phyloP scores from a whole-genome alignment of 139 green algal genomes.

The Tetratostichococcus sp. region DNA sequence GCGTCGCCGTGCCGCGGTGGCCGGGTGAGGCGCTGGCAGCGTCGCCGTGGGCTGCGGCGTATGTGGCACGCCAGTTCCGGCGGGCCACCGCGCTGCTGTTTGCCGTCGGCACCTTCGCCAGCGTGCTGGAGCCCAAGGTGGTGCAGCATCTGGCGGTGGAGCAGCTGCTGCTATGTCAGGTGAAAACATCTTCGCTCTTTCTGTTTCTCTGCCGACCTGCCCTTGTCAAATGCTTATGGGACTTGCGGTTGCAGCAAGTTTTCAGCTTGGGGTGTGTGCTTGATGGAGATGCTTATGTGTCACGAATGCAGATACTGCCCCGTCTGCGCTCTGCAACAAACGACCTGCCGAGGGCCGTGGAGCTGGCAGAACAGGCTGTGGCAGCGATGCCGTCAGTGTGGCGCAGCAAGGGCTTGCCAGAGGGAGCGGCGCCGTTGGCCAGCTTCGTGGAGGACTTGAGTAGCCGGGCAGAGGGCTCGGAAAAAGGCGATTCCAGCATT shows the following conservation, averaged over 20 bases:
- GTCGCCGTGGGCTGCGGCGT: constrained; percentile 27
- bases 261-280: no score
- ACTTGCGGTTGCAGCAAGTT: no score
- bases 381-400: constrained; percentile 35
- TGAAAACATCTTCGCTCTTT: no score
- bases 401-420: constrained; percentile 23
- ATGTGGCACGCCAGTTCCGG: constrained; percentile 54
- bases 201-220: no score
- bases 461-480: not conserved
- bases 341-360: constrained; percentile 30
- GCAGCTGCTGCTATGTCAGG: constrained; percentile 22
- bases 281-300: not conserved
- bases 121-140: constrained; percentile 37
- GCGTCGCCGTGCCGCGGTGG: constrained; percentile 44
- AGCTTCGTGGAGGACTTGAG: constrained; percentile 10
- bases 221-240: not conserved
- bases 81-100: constrained; percentile 48
- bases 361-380: constrained; percentile 33
- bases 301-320: constrained; percentile 37
- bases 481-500: not conserved
- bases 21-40: constrained; percentile 40
- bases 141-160: constrained; percentile 42
- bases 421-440: constrained; percentile 5
- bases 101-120: constrained; percentile 42
- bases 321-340: constrained; percentile 35